A percentile compares a stretch with the other conserved stretches of the same genome.
phyloP scores from a whole-genome alignment of 352 stramenopile species.

The Phytopythium delawarense region DNA sequence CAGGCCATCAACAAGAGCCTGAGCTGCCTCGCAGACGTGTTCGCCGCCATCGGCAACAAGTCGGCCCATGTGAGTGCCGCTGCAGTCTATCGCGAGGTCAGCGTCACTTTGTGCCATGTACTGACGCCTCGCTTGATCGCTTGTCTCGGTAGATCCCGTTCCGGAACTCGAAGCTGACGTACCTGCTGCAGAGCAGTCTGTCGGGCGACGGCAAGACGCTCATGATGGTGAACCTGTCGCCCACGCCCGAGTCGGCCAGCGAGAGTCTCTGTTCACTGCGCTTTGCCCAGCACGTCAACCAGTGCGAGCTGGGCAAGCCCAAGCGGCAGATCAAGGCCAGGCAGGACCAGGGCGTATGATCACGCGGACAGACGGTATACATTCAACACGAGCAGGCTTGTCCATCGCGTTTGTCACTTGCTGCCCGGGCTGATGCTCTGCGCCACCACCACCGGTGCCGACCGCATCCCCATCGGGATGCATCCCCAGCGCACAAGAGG shows the following conservation, averaged over 20 bases:
- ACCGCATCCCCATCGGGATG: too few species aligned
- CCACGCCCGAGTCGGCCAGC: conserved; percentile 91
- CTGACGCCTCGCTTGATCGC: background rate
- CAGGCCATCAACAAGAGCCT: conserved; percentile 99
- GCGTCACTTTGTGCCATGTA: background rate
- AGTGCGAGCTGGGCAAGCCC: conserved; percentile 96
- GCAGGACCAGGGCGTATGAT: conserved; percentile 25
- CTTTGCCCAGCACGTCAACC: conserved; percentile 96
- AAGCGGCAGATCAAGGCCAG: conserved; percentile 88
- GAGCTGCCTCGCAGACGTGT: conserved; percentile 97
- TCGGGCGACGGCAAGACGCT: conserved; percentile 99
- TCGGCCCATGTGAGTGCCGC: conserved; percentile 82
- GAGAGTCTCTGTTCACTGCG: conserved; percentile 98
- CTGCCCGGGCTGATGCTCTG: too few species aligned
- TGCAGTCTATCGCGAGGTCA: background rate
- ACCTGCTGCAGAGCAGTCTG: conserved; percentile 75
- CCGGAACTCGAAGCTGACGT: conserved; percentile 83
- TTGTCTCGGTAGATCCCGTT: conserved; percentile 38
- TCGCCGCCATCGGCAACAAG: conserved; percentile 95
- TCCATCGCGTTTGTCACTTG: background rate
- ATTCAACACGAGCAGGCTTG: background rate
- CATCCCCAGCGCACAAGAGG: too few species aligned
- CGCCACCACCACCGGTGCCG: too few species aligned
- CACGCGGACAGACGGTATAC: background rate
- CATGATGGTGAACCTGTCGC: conserved; percentile 99